Conservation (phyloP, 805 yeast genomes). For the Nakazawaea populi region DNA sequence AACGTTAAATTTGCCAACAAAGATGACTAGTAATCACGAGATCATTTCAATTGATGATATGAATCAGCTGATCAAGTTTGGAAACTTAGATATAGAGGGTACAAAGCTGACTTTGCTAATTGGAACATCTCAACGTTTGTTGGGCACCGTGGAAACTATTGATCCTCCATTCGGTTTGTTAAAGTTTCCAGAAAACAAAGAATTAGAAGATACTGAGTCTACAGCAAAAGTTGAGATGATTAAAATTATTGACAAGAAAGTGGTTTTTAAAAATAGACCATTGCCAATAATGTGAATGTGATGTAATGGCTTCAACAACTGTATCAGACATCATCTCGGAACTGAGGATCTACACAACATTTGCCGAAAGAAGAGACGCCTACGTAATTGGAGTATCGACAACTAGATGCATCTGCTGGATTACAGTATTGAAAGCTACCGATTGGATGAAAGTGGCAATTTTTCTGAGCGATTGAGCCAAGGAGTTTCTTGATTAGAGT, state of each 20-base stretch:
- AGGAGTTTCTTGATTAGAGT: no score
- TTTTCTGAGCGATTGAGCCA: no score
- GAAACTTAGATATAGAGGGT: constrained; percentile 40
- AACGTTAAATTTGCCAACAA: constrained; percentile 47
- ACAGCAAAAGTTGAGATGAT: constrained; percentile 37
- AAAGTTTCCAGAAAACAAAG: constrained; percentile 28
- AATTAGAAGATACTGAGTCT: constrained; percentile 7
- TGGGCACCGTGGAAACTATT: constrained; percentile 54
- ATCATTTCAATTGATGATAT: not conserved
- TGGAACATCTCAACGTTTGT: constrained; percentile 63
- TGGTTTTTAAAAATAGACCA: constrained; percentile 64
- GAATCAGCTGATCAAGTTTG: constrained; percentile 44
- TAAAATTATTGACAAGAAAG: constrained; percentile 53
- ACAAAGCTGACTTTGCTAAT: constrained; percentile 51
- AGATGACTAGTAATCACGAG: constrained; percentile 12
- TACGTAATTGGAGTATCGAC: no score
- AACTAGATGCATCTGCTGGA: no score
- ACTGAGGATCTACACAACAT: no score
- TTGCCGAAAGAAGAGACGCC: no score
- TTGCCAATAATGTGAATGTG: constrained; percentile 60
- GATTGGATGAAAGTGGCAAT: no score
- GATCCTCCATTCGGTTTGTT: constrained; percentile 64
- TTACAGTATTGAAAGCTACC: no score
- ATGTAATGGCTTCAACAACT: no score
- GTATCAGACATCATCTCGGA: no score